phyloP scores from a whole-genome alignment of 805 yeast species.

The Starmerella sp. region DNA sequence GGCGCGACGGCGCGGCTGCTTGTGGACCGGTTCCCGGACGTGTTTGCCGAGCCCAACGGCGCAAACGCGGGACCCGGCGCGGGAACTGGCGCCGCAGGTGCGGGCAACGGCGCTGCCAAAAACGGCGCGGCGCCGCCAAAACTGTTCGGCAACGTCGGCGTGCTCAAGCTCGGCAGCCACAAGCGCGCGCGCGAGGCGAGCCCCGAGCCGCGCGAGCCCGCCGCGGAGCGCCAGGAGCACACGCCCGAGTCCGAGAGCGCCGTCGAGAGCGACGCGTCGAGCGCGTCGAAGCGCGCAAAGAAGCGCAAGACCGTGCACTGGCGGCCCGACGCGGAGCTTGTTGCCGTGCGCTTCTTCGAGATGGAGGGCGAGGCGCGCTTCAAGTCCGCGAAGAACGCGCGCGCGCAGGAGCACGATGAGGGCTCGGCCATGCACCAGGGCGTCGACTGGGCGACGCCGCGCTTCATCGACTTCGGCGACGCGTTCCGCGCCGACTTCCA shows the following conservation, averaged over 20 bases:
- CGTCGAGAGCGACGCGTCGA: neutral
- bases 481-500: constrained; percentile 12
- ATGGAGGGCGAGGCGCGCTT: constrained; percentile 19
- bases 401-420: constrained; percentile 19
- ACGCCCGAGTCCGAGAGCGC: neutral
- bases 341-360: constrained; percentile 26
- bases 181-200: constrained; percentile 11
- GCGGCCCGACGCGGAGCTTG: constrained; percentile 27
- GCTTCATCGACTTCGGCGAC: constrained; percentile 15
- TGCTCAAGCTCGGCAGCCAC: constrained; percentile 11
- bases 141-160: constrained; percentile 12
- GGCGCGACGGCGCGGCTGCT: neutral
- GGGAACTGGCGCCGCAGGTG: no score
- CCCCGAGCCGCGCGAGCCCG: neutral
- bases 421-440: constrained; percentile 15
- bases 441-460: constrained; percentile 23
- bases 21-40: neutral
- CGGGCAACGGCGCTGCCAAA: no score
- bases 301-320: constrained; percentile 26
- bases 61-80: neutral
- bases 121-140: constrained; percentile 3
- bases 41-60: neutral
- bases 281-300: constrained; percentile 16
- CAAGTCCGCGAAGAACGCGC: constrained; percentile 20
- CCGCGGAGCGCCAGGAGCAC: neutral